A percentile compares a stretch with the other conserved stretches of the same genome.
Conservation (phyloP, 768 basidiomycete species). For the Tulasnella sp. region DNA sequence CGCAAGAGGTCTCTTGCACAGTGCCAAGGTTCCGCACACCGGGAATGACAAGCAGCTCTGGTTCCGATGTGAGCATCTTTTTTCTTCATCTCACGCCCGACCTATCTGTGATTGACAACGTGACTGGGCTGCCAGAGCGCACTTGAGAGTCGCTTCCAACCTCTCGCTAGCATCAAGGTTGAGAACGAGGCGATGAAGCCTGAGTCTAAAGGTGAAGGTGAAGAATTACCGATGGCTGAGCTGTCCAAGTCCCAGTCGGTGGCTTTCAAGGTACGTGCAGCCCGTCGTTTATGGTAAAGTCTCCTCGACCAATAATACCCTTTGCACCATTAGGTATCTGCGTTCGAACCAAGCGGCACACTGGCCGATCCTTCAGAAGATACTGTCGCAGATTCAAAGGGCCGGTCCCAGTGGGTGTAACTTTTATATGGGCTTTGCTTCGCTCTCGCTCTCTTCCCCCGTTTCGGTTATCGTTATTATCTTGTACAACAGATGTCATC, state of each 20-base stretch:
- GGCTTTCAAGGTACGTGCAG: neutral
- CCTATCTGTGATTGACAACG: too few species aligned
- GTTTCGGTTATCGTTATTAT: neutral
- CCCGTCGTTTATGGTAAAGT: neutral
- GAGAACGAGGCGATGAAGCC: neutral
- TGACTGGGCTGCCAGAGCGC: neutral
- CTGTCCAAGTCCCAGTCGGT: neutral
- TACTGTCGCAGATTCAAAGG: neutral
- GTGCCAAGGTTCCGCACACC: neutral
- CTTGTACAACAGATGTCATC: neutral
- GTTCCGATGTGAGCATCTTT: neutral
- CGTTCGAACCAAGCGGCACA: neutral
- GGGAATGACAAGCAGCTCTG: neutral
- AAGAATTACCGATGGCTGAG: neutral
- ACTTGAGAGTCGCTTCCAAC: neutral
- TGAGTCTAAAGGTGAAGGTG: neutral
- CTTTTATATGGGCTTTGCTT: neutral
- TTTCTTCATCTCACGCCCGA: neutral
- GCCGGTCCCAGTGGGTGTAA: neutral
- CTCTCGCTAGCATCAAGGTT: neutral
- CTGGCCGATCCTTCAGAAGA: neutral
- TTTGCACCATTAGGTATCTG: neutral
- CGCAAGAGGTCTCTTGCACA: neutral
- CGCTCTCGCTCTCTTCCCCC: neutral
- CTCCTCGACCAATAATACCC: neutral